These are phyloP conservation scores for Cordyceps farinosa DNA, from an alignment of 2,329 filamentous ascomycete species.

Conservation along the genomic window DNA sequence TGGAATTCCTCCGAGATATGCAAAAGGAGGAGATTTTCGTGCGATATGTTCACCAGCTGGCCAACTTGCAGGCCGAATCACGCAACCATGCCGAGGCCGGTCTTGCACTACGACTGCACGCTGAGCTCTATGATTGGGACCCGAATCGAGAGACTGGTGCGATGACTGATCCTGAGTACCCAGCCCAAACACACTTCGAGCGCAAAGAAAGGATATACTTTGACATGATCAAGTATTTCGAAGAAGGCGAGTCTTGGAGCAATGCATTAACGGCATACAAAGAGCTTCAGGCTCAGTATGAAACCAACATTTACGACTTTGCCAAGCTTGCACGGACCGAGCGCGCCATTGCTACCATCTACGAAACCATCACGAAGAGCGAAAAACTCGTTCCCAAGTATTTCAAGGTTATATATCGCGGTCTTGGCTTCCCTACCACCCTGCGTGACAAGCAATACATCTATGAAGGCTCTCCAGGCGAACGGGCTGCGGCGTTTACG, in stretches of 20 bases:
- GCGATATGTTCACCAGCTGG: slow-evolving; percentile 90
- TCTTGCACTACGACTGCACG: slow-evolving; percentile 82
- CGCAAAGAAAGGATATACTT: slow-evolving; percentile 91
- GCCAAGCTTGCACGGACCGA: slow-evolving; percentile 85
- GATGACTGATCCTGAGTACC: slow-evolving; percentile 71
- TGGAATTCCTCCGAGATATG: slow-evolving; percentile 97
- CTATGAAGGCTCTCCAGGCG: slow-evolving; percentile 75
- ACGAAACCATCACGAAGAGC: slow-evolving; percentile 82
- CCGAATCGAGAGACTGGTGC: slow-evolving; percentile 62
- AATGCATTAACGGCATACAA: slow-evolving; percentile 83
- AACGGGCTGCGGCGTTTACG: slow-evolving; percentile 76
- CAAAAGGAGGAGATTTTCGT: slow-evolving; percentile 96
- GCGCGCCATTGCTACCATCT: slow-evolving; percentile 85
- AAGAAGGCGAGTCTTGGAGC: slow-evolving; percentile 92
- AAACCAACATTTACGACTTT: slow-evolving; percentile 85
- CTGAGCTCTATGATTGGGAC: slow-evolving; percentile 91
- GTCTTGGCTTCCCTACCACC: slow-evolving; percentile 77
- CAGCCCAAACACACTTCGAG: slow-evolving; percentile 82
- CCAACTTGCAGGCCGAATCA: slow-evolving; percentile 69
- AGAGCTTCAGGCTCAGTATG: slow-evolving; percentile 88
- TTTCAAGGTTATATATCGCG: slow-evolving; percentile 86
- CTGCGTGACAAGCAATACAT: slow-evolving; percentile 89
- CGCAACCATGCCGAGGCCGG: slow-evolving; percentile 85
- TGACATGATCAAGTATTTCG: slow-evolving; percentile 90
- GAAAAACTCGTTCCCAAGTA: slow-evolving; percentile 77